Evolutionary conservation across 2,329 filamentous ascomycete species (phyloP).

Genomic region (Fusarium piperis): DNA sequence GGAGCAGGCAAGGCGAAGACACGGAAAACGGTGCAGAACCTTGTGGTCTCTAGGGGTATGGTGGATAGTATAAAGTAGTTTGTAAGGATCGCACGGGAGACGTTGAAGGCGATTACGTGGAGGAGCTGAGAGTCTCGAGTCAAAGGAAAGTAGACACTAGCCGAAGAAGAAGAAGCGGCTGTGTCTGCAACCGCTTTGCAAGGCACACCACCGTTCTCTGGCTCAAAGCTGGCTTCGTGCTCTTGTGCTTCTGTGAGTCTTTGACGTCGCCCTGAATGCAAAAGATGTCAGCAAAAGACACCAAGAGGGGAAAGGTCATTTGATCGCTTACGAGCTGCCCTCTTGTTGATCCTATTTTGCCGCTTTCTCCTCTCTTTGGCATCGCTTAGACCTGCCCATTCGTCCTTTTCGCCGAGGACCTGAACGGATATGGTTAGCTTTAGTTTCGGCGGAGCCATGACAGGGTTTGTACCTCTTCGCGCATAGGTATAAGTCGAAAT

Average conservation of each 20-base stretch:
- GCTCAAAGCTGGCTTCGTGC: background rate
- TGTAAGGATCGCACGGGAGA: constrained; percentile 32
- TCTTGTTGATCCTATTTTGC: constrained; percentile 34
- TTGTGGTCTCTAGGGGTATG: constrained; percentile 8
- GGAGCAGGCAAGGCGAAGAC: background rate
- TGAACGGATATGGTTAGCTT: background rate
- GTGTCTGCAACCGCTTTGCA: background rate
- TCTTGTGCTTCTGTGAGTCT: constrained; percentile 9
- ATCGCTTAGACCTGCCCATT: constrained; percentile 29
- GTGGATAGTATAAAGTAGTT: constrained; percentile 33
- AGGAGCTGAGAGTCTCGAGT: constrained; percentile 28
- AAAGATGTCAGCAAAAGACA: background rate
- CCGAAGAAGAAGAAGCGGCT: background rate
- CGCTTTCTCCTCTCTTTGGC: constrained; percentile 31
- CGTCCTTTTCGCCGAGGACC: constrained; percentile 19
- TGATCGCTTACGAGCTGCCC: constrained; percentile 19
- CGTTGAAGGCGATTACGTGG: constrained; percentile 31
- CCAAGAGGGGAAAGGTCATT: background rate
- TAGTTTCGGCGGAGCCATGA: no score
- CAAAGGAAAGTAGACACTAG: constrained; percentile 23
- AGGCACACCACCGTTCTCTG: background rate
- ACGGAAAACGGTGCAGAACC: constrained; percentile 12
- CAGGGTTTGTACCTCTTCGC: constrained; percentile 16
- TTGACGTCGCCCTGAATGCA: constrained; percentile 22
- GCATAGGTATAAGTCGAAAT: constrained; percentile 31